Percentiles rank a stretch among this genome's conserved stretches.
Evolutionary conservation across 1,284 basidiomycete species (phyloP).

Genomic region (Sanguinoderma infundibulare): DNA sequence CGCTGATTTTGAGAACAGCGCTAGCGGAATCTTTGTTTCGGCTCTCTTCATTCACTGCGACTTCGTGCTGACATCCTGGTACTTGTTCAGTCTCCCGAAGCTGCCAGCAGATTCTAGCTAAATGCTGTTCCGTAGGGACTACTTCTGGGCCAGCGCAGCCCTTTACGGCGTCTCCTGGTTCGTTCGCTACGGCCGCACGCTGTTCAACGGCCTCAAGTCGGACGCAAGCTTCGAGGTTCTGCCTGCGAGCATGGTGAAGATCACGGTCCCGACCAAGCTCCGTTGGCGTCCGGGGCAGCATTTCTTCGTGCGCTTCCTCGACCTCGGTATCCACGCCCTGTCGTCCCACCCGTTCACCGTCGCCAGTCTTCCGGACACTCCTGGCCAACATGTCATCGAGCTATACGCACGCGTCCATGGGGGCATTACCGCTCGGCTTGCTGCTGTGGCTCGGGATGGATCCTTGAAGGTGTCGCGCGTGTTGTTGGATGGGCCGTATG

Average conservation of each 20-base stretch:
- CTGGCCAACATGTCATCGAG: slow-evolving; percentile 17
- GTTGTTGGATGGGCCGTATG: slow-evolving; percentile 47
- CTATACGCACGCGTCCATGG: slow-evolving; percentile 32
- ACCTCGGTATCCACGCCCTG: slow-evolving; percentile 18
- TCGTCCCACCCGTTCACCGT: slow-evolving; percentile 49
- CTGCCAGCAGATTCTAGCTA: not conserved
- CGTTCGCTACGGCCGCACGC: slow-evolving; percentile 36
- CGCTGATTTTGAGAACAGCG: slow-evolving; percentile 16
- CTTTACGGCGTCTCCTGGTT: slow-evolving; percentile 39
- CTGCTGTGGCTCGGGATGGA: slow-evolving; percentile 16
- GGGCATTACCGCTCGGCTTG: slow-evolving; percentile 38
- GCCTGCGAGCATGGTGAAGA: slow-evolving; percentile 36
- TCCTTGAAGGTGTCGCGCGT: slow-evolving; percentile 30
- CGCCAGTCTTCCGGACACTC: slow-evolving; percentile 33
- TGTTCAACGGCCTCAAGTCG: slow-evolving; percentile 34
- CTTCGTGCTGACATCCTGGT: slow-evolving; percentile 34
- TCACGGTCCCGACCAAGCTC: slow-evolving; percentile 36
- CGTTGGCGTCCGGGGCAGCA: slow-evolving; percentile 47
- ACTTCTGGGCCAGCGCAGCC: slow-evolving; percentile 41
- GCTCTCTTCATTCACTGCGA: slow-evolving; percentile 45
- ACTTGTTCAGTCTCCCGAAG: too few species aligned
- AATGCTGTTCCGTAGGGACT: slow-evolving; percentile 31
- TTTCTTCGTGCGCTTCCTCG: slow-evolving; percentile 44
- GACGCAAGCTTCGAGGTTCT: slow-evolving; percentile 36
- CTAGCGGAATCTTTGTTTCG: slow-evolving; percentile 36